Base-by-base conservation (phyloP, 2,329 filamentous ascomycete species). In the Dothideomycetes sp. region DNA sequence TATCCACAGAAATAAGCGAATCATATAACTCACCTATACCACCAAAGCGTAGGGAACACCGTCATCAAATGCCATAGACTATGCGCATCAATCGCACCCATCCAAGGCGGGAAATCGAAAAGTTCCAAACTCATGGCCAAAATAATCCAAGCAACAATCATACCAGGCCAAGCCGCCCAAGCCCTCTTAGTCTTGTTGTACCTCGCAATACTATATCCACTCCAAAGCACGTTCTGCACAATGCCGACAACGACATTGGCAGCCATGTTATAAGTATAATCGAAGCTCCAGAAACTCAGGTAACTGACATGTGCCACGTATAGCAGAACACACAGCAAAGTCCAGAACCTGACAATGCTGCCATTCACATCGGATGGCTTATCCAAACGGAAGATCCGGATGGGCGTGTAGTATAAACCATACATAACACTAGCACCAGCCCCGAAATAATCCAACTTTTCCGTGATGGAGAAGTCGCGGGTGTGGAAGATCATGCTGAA, bases 221-320 rank as follows among this genome's bases (percentile, higher is more conserved):
- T 84, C 91, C 91, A 96, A 44, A 96, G 64, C 4, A 80, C 38
- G 54, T 96, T 94, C 57, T 87, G 81, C 4, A 88, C 61, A 28
- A 87, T 68, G 3, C 91, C 91, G 9, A 83, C 76, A 3, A 74
- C 77, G 15, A 98, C 84, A 55, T 96, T 98, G 37, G 88, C 91
- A 1, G 82, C 78, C 87, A 98, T 96, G 60, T 98, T 98, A 66
- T 98, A 98, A 4, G 82, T 83, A 60, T 98, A 98, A 62, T 96
- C 84, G 84, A 91, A 98, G 13, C 72, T 69, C 69, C 88, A 84
- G 51, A 86, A 76, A 56, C 82, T 85, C 41, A 98, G 71, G 60
- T 94, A 98, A 32, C 69, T 73, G 33, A 95, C 78, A 58, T 98
- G 91, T 41, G 74, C 67, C 18, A 71, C 56, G 61, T 94, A 98